Percentiles rank a stretch among this genome's conserved stretches.
These are phyloP conservation scores for Opeltia flavorubescens DNA, from an alignment of 495 filamentous ascomycete genomes.

Conservation along the genomic window DNA sequence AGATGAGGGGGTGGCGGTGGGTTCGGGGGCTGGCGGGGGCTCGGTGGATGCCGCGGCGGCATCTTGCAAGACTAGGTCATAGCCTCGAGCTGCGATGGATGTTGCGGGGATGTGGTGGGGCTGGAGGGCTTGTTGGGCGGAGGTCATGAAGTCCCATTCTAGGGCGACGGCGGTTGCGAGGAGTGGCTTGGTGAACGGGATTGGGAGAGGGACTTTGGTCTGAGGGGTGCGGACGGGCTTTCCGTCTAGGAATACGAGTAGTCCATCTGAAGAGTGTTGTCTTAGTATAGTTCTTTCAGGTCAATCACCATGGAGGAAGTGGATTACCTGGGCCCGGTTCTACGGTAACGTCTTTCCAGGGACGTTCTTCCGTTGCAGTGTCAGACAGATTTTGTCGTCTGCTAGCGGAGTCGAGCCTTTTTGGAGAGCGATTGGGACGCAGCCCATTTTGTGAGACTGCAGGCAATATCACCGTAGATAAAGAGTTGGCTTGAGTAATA, in stretches of 20 bases:
- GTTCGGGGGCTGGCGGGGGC: background rate
- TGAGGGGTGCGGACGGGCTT: constrained; percentile 65
- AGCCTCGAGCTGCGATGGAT: constrained; percentile 61
- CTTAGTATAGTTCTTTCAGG: background rate
- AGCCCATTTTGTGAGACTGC: too few species aligned
- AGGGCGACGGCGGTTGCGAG: constrained; percentile 77
- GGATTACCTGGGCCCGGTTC: constrained; percentile 35
- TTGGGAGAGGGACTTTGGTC: constrained; percentile 49
- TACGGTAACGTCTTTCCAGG: constrained; percentile 73
- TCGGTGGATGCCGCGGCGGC: constrained; percentile 19
- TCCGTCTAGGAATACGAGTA: constrained; percentile 62
- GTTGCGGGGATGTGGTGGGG: constrained; percentile 85
- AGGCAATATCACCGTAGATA: too few species aligned
- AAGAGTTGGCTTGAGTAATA: too few species aligned
- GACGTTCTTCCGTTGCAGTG: constrained; percentile 47
- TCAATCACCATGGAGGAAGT: background rate
- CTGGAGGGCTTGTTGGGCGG: constrained; percentile 60
- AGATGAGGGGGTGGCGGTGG: background rate
- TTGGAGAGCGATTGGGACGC: too few species aligned
- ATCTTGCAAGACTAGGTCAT: constrained; percentile 62
- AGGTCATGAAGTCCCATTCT: constrained; percentile 80
- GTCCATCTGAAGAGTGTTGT: constrained; percentile 31
- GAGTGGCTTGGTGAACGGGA: constrained; percentile 62
- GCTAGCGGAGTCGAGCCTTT: too few species aligned
- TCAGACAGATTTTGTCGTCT: too few species aligned